Base-by-base conservation (phyloP, 2,329 filamentous ascomycete species). In the Scedosporium dehoogii region DNA sequence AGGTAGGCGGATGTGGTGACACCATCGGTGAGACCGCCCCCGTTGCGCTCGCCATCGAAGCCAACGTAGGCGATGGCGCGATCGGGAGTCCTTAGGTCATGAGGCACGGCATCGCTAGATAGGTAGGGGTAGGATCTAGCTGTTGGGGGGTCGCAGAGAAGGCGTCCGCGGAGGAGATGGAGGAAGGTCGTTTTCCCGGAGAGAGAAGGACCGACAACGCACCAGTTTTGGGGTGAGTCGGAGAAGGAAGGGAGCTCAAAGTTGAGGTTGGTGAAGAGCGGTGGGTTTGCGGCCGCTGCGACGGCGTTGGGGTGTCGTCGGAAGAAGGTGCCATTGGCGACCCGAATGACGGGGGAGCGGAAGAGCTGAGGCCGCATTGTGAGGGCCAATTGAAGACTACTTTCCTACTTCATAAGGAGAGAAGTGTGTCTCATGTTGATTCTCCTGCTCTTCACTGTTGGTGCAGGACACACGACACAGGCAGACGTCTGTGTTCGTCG, bases 41-140 rank as follows among this genome's bases (percentile, higher is more conserved):
- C 75, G 5, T 81, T 81, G 27, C 85, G 81, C 67, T 92, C 89
- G 2, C 85, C 86, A 70, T 91, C 90, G 70, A 97, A 97, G 0
- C 94, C 93, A 9, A 97, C 92, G 78, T 96, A 93, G 68, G 88
- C 87, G 63, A 99, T 88, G 0, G 91, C 91, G 66, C 81, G 80
- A 12, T 79, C 79, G 0, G 89, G 85, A 60, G 78, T 82, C 55
- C 83, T 81, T 58, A 90, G 73, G 2, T 79, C 76, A 23, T 76
- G 67, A 2, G 82, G 76, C 6, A 91, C 81, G 5, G 81, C 79
- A 58, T 84, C 80, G 2, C 82, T 84, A 14, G 87, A 82, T 2
- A 97, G 81, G 70, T 89, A 90, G 0, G 94, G 94, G 70, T 87
- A 97, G 6, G 86, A 85, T 56, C 92, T 83, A 1, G 90, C 88